Conservation (phyloP, 805 yeast species). For the Vanderwaltozyma tropicalis region DNA sequence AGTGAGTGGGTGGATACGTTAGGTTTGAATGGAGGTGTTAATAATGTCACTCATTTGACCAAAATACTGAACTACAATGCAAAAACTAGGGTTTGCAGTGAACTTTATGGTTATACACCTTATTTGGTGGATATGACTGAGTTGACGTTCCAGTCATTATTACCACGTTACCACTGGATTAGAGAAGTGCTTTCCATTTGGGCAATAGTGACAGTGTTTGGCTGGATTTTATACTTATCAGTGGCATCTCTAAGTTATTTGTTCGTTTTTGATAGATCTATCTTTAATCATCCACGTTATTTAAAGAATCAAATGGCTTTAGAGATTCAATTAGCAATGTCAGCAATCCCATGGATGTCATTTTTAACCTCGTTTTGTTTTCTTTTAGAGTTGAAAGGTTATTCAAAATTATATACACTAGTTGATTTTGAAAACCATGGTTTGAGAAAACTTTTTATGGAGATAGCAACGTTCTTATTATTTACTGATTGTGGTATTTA, state of each 20-base stretch:
- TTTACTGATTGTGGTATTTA: slow-evolving; percentile 93
- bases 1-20: slow-evolving; percentile 14
- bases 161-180: slow-evolving; percentile 60
- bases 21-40: slow-evolving; percentile 15
- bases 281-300: slow-evolving; percentile 92
- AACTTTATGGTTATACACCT: slow-evolving; percentile 54
- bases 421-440: slow-evolving; percentile 53
- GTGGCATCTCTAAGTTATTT: slow-evolving; percentile 68
- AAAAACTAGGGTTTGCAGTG: slow-evolving; percentile 22
- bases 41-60: slow-evolving; percentile 18
- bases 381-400: slow-evolving; percentile 70
- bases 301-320: slow-evolving; percentile 83
- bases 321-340: slow-evolving; percentile 68
- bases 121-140: slow-evolving; percentile 45
- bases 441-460: slow-evolving; percentile 51
- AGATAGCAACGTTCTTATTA: slow-evolving; percentile 69
- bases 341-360: slow-evolving; percentile 88
- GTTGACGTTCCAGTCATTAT: slow-evolving; percentile 52
- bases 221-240: slow-evolving; percentile 68
- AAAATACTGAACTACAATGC: slow-evolving; percentile 10
- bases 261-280: slow-evolving; percentile 75
- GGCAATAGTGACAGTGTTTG: slow-evolving; percentile 65
- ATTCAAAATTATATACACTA: slow-evolving; percentile 64
- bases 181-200: slow-evolving; percentile 68
- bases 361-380: slow-evolving; percentile 84